A percentile compares a stretch with the other conserved stretches of the same genome.
Conservation (phyloP, 805 yeast species). For the Torulaspora microellipsoides region DNA sequence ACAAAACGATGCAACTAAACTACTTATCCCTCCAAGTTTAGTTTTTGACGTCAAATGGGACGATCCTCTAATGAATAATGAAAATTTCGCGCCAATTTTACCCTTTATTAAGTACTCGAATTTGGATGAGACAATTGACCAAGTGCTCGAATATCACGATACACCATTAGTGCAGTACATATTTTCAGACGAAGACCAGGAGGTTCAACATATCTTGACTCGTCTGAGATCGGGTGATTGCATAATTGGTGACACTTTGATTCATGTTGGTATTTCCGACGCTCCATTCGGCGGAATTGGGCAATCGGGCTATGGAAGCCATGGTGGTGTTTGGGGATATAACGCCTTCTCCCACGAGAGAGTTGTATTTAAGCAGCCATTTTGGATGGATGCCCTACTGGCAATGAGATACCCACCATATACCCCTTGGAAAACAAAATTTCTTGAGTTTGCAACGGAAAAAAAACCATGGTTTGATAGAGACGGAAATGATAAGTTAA, state of each 20-base stretch:
- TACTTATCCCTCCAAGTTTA: constrained; percentile 69
- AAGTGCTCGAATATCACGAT: constrained; percentile 49
- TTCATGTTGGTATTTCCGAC: constrained; percentile 62
- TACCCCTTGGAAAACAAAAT: constrained; percentile 31
- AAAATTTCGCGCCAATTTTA: constrained; percentile 80
- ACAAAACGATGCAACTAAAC: constrained; percentile 39
- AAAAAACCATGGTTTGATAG: constrained; percentile 37
- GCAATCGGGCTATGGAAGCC: constrained; percentile 72
- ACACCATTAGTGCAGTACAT: constrained; percentile 80
- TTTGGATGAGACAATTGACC: constrained; percentile 41
- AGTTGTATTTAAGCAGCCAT: constrained; percentile 58
- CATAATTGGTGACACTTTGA: constrained; percentile 61
- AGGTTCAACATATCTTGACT: constrained; percentile 46
- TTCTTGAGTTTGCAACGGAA: constrained; percentile 29
- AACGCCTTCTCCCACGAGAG: constrained; percentile 75
- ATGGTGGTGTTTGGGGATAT: constrained; percentile 70
- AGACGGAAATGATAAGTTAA: constrained; percentile 28
- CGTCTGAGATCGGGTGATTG: constrained; percentile 69
- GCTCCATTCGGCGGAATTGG: constrained; percentile 95
- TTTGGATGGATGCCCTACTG: constrained; percentile 56
- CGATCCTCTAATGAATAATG: constrained; percentile 70
- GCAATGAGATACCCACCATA: constrained; percentile 67
- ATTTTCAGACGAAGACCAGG: constrained; percentile 47
- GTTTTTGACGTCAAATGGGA: constrained; percentile 57
- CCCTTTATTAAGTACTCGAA: constrained; percentile 59